These are phyloP conservation scores for Digitaria exilis DNA, from an alignment of 202 grass and related monocot species.

Conservation along the genomic window DNA sequence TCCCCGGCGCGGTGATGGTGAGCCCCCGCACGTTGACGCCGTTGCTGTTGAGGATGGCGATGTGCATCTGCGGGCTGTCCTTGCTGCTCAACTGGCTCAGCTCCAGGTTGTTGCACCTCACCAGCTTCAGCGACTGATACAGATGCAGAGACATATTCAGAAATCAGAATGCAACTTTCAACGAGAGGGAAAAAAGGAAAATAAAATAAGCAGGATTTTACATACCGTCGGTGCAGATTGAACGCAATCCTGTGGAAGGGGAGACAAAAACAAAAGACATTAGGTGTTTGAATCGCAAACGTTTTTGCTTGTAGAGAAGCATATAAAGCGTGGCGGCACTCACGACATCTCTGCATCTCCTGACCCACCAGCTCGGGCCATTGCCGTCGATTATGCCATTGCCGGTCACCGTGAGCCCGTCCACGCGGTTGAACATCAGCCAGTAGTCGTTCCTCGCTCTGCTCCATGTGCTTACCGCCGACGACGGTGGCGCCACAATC, in stretches of 20 bases:
- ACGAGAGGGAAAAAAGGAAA: background rate
- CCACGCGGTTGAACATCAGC: conserved; percentile 26
- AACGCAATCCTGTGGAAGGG: background rate
- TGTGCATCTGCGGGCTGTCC: conserved; percentile 51
- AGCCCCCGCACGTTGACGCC: conserved; percentile 8
- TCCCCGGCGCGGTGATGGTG: conserved; percentile 39
- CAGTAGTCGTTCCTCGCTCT: background rate
- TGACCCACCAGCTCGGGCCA: conserved; percentile 64
- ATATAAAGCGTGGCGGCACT: background rate
- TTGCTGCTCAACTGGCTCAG: conserved; percentile 19
- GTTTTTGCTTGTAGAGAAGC: background rate
- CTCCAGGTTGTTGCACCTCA: conserved; percentile 32
- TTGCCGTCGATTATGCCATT: conserved; percentile 62
- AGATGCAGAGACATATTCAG: background rate
- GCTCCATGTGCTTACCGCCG: background rate
- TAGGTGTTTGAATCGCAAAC: background rate
- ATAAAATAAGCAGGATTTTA: background rate
- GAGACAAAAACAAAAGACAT: background rate
- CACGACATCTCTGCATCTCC: conserved; percentile 15
- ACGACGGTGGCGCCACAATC: background rate
- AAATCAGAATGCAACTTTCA: background rate
- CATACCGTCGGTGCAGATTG: conserved; percentile 31
- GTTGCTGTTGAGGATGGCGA: conserved; percentile 26
- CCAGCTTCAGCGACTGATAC: conserved; percentile 22
- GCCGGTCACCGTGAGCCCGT: conserved; percentile 53